phyloP scores from a whole-genome alignment of 805 yeast species.

The Kodamaea nitidulidarum region DNA sequence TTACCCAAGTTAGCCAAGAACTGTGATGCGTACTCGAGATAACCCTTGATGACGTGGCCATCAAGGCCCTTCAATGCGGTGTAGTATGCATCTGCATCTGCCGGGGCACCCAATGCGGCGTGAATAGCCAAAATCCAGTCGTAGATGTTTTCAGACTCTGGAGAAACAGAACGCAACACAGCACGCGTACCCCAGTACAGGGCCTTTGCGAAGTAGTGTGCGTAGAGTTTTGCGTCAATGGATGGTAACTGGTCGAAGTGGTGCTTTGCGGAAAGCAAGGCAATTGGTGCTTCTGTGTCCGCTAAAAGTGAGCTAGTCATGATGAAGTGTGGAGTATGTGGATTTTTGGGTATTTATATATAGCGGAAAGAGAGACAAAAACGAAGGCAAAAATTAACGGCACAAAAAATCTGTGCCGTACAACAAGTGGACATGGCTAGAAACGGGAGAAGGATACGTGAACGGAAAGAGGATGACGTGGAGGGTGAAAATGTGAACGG shows the following conservation, averaged over 20 bases:
- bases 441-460: not conserved
- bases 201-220: slow-evolving; percentile 80
- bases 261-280: slow-evolving; percentile 53
- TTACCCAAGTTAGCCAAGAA: slow-evolving; percentile 72
- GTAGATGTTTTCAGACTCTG: slow-evolving; percentile 72
- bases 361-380: no score
- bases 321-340: not conserved
- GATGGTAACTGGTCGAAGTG: slow-evolving; percentile 64
- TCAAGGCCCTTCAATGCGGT: slow-evolving; percentile 25
- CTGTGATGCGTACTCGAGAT: slow-evolving; percentile 73
- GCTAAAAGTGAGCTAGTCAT: slow-evolving; percentile 17
- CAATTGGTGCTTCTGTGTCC: slow-evolving; percentile 42
- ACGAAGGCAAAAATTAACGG: not conserved
- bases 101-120: slow-evolving; percentile 43
- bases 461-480: slow-evolving; percentile 2
- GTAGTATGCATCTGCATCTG: slow-evolving; percentile 34
- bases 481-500: slow-evolving; percentile 6
- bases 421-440: not conserved
- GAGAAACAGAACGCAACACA: slow-evolving; percentile 75
- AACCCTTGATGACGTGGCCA: slow-evolving; percentile 34
- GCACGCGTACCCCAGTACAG: slow-evolving; percentile 81
- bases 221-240: slow-evolving; percentile 58
- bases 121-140: slow-evolving; percentile 66
- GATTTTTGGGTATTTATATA: not conserved
- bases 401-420: slow-evolving; percentile 3